A percentile compares a stretch with the other conserved stretches of the same genome.
Conservation (phyloP, 805 yeast genomes). For the Lipomyces chichibuensis region DNA sequence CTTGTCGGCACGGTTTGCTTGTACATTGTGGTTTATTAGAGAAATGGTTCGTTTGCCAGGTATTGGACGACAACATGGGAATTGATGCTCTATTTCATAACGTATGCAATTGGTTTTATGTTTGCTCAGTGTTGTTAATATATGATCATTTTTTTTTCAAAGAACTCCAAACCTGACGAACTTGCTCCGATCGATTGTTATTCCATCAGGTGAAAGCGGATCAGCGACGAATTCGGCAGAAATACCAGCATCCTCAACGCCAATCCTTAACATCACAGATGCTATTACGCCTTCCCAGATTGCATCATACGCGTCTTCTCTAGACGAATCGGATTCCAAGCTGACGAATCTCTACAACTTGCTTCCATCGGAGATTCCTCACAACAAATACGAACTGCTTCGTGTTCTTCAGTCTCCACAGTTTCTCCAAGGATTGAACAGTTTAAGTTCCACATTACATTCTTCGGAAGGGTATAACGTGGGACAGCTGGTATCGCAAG, state of each 20-base stretch:
- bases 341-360: slow-evolving; percentile 46
- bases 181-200: slow-evolving; percentile 27
- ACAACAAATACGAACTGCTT: slow-evolving; percentile 48
- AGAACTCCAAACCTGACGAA: slow-evolving; percentile 22
- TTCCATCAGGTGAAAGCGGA: slow-evolving; percentile 16
- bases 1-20: background rate
- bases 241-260: slow-evolving; percentile 7
- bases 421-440: slow-evolving; percentile 50
- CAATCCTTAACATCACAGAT: slow-evolving; percentile 27
- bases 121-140: slow-evolving; percentile 18
- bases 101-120: background rate
- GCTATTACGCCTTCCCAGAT: slow-evolving; percentile 22
- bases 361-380: slow-evolving; percentile 51
- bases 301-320: slow-evolving; percentile 17
- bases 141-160: slow-evolving; percentile 2
- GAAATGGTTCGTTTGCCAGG: background rate
- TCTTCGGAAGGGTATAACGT: slow-evolving; percentile 47
- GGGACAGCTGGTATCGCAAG: slow-evolving; percentile 54
- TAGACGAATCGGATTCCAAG: slow-evolving; percentile 41
- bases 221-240: slow-evolving; percentile 1
- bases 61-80: slow-evolving; percentile 7
- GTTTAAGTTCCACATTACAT: slow-evolving; percentile 50
- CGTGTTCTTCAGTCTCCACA: slow-evolving; percentile 55
- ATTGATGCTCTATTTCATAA: slow-evolving; percentile 3
- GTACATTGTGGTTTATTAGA: background rate